A percentile compares a stretch with the other conserved stretches of the same genome.
These are phyloP conservation scores for Begonia masoniana DNA, from an alignment of 306 rosid species.

Conservation along the genomic window DNA sequence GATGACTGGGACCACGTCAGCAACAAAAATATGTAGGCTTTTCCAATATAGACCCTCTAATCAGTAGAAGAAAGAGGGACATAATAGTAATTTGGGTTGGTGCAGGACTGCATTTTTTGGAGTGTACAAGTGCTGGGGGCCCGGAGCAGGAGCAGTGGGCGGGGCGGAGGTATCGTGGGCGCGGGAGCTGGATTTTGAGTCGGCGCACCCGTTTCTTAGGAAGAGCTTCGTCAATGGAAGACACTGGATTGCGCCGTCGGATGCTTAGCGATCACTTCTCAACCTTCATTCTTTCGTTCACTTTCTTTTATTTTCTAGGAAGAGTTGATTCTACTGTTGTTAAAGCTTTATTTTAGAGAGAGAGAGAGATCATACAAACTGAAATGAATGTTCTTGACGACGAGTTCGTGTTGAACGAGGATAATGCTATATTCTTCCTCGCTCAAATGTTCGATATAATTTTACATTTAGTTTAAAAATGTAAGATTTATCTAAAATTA, in stretches of 20 bases:
- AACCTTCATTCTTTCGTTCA: too few relatives aligned
- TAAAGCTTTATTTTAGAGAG: too few relatives aligned
- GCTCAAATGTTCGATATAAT: too few relatives aligned
- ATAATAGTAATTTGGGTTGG: too few relatives aligned
- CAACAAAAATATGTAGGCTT: slow-evolving; percentile 37
- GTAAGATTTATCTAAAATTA: too few relatives aligned
- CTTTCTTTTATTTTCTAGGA: too few relatives aligned
- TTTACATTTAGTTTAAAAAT: too few relatives aligned
- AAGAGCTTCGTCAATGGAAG: slow-evolving; percentile 90
- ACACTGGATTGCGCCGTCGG: slow-evolving; percentile 76
- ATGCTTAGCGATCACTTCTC: slow-evolving; percentile 27
- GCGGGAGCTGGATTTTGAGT: slow-evolving; percentile 40
- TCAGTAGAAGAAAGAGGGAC: background rate
- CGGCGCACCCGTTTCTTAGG: slow-evolving; percentile 63
- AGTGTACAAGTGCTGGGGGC: slow-evolving; percentile 79
- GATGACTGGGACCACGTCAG: slow-evolving; percentile 55
- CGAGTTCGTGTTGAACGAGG: too few relatives aligned
- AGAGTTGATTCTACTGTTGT: too few relatives aligned
- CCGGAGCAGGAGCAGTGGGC: slow-evolving; percentile 49
- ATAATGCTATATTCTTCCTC: too few relatives aligned
- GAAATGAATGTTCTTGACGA: too few relatives aligned
- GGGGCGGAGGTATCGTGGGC: slow-evolving; percentile 36
- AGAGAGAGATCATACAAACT: too few relatives aligned
- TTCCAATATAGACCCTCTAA: background rate
- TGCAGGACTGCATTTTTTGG: slow-evolving; percentile 66